Percentiles rank a stretch among this genome's conserved stretches.
Conservation (phyloP, 1,139 yeast species). For the Kodamaea ohmeri region DNA sequence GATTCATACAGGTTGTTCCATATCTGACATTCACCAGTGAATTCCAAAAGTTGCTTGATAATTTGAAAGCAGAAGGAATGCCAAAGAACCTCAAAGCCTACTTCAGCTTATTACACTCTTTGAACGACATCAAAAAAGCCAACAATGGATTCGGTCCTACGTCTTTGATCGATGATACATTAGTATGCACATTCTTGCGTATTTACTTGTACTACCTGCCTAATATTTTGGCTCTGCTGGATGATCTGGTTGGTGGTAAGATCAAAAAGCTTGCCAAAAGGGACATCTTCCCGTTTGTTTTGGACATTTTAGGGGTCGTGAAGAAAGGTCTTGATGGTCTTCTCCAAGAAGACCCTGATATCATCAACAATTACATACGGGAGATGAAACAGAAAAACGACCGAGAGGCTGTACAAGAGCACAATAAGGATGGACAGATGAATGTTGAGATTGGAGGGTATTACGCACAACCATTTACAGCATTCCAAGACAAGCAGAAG, state of each 20-base stretch:
- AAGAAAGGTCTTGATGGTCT: constrained; percentile 33
- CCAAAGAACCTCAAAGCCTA: constrained; percentile 30
- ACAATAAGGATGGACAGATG: background rate
- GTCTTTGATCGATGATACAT: constrained; percentile 71
- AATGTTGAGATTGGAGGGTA: background rate
- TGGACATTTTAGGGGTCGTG: constrained; percentile 31
- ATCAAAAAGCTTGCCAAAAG: constrained; percentile 42
- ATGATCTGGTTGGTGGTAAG: constrained; percentile 32
- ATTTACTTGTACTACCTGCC: constrained; percentile 34
- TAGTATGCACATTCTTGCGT: constrained; percentile 58
- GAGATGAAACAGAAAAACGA: background rate
- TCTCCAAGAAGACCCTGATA: constrained; percentile 30
- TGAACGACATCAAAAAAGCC: constrained; percentile 64
- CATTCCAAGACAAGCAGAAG: background rate
- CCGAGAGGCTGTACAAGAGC: constrained; percentile 1
- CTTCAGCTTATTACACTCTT: constrained; percentile 48
- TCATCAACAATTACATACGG: constrained; percentile 27
- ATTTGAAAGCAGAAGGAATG: constrained; percentile 29
- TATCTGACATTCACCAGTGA: constrained; percentile 46
- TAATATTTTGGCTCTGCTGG: constrained; percentile 25
- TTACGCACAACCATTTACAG: background rate
- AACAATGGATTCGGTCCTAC: constrained; percentile 85
- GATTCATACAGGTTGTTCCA: constrained; percentile 43
- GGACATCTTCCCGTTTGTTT: constrained; percentile 43
- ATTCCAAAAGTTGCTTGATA: constrained; percentile 34